A percentile compares a stretch with the other conserved stretches of the same genome.
These are phyloP conservation scores for Zymoseptoria passerinii DNA, from an alignment of 2,329 filamentous ascomycete species.

Conservation along the genomic window DNA sequence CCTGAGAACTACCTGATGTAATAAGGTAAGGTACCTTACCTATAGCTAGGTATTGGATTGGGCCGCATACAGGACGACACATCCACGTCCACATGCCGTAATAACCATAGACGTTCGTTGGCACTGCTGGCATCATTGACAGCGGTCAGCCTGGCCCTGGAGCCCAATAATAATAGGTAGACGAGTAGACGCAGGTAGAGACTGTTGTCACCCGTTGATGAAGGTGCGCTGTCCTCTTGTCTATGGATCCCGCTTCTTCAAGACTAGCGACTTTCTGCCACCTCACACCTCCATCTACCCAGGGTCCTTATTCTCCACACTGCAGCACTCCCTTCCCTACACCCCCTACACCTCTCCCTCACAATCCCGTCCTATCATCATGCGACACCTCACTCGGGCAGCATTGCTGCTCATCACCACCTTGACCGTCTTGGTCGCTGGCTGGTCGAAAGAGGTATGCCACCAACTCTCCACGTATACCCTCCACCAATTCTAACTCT, in stretches of 20 bases:
- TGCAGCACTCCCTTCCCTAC: constrained; percentile 4
- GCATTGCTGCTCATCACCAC: constrained; percentile 62
- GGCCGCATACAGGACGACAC: neutral
- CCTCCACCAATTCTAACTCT: neutral
- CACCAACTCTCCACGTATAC: neutral
- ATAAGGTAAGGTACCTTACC: too few relatives aligned
- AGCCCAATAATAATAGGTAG: neutral
- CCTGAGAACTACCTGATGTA: too few relatives aligned
- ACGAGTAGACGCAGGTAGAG: neutral
- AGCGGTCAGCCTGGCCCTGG: too few relatives aligned
- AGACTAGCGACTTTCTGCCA: neutral
- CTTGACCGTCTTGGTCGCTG: constrained; percentile 57
- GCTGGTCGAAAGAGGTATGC: constrained; percentile 68
- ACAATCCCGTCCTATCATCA: constrained; percentile 38
- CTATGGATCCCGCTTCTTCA: neutral
- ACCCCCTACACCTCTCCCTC: constrained; percentile 1
- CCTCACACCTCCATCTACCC: neutral
- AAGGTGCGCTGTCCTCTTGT: neutral
- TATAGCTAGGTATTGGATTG: too few relatives aligned
- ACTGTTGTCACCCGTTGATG: neutral
- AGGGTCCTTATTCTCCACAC: neutral
- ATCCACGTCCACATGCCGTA: neutral
- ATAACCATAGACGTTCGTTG: neutral
- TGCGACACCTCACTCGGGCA: constrained; percentile 60
- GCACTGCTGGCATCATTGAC: neutral